Base-by-base conservation (phyloP, 1,139 yeast genomes). In the Protomyces inundatus region DNA sequence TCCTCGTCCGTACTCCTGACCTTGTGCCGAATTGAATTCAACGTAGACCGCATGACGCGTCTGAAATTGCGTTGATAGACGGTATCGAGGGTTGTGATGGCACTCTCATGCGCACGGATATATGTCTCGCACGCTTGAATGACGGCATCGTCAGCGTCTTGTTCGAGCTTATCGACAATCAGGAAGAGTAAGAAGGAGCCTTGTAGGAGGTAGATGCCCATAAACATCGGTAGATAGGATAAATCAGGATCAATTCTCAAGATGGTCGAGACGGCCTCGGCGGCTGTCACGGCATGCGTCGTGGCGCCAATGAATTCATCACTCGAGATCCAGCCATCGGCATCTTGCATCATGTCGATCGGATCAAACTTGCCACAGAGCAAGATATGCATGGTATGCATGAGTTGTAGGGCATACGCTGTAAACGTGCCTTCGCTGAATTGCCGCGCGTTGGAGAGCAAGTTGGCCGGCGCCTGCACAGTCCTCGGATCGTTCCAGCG, bases 81-180 rank as follows among this genome's bases (percentile, higher is more conserved):
- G 1, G 76, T 73, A 58, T 70, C 73, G 30, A 73, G 68, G 2
- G 75, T 73, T 32, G 71, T 73, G 55, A 73, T 71, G 56, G 75
- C 72, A 23, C 72, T 75, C 60, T 73, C 76, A 56, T 73, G 76
- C 4, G 76, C 76, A 6, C 75, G 70, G 3, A 73, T 73, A 50
- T 73, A 69, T 4, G 71, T 68, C 63, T 73, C 75, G 61, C 75
- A 72, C 4, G 75, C 74, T 23, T 70, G 72, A 7, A 72, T 70
- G 36, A 74, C 73, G 40, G 73, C 75, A 33, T 71, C 71, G 33
- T 73, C 70, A 6, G 73, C 73, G 40, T 71, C 71, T 4, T 70
- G 68, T 48, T 71, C 76, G 23, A 71, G 71, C 39, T 72, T 69
- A 53, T 74, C 76, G 50, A 69, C 67, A 67, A 70, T 60, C 68